phyloP scores from a whole-genome alignment of 2,329 filamentous ascomycete species.

The Verticillium tricorpus region DNA sequence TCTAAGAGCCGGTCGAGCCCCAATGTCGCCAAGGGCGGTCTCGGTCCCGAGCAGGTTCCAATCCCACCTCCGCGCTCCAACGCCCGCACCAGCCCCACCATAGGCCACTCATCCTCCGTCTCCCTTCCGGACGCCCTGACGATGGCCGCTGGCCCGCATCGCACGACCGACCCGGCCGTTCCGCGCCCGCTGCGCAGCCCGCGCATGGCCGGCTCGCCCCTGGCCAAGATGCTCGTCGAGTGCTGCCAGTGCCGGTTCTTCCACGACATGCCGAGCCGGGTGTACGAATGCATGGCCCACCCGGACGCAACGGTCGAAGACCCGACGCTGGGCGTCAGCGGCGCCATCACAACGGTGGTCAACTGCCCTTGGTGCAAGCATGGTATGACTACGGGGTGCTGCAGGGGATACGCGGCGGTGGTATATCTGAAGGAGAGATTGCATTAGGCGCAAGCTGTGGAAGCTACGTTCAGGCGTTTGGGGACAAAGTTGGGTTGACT shows the following conservation, averaged over 20 bases:
- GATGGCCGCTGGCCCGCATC: not conserved
- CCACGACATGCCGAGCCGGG: conserved; percentile 60
- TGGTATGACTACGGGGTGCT: conserved; percentile 65
- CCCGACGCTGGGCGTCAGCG: conserved; percentile 46
- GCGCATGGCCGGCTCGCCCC: conserved; percentile 19
- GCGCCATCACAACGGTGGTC: conserved; percentile 55
- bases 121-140: conserved; percentile 1
- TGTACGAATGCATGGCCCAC: conserved; percentile 61
- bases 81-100: conserved; percentile 17
- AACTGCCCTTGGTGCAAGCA: conserved; percentile 70
- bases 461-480: too few relatives aligned
- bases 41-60: conserved; percentile 31
- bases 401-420: conserved; percentile 62
- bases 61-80: conserved; percentile 18
- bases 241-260: conserved; percentile 62
- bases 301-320: conserved; percentile 51
- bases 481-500: not conserved
- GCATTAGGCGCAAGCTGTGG: conserved; percentile 28
- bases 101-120: conserved; percentile 10
- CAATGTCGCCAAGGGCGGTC: conserved; percentile 19
- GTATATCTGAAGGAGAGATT: conserved; percentile 62
- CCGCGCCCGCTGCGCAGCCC: not conserved
- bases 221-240: conserved; percentile 61
- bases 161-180: not conserved
- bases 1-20: conserved; percentile 19